phyloP scores from a whole-genome alignment of 2,329 filamentous ascomycete species.

The Hypoxylon sp. region DNA sequence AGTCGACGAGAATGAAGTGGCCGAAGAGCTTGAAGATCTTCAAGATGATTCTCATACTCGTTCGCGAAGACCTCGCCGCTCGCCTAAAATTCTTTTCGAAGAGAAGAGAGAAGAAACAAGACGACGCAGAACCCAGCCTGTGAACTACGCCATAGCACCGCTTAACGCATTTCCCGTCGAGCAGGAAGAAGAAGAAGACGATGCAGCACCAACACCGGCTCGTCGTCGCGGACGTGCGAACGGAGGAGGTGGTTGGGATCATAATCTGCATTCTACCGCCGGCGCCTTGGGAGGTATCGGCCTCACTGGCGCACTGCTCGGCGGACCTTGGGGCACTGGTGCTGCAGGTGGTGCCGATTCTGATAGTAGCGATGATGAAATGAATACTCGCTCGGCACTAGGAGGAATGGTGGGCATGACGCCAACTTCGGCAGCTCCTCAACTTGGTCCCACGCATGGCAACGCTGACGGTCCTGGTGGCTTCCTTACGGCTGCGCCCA shows the following conservation, averaged over 20 bases:
- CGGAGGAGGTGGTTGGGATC: constrained; percentile 76
- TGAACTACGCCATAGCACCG: constrained; percentile 89
- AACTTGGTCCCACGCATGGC: constrained; percentile 59
- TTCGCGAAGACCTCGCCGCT: constrained; percentile 65
- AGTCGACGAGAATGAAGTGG: constrained; percentile 75
- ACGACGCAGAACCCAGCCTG: constrained; percentile 73
- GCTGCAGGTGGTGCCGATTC: constrained; percentile 83
- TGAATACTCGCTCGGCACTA: constrained; percentile 72
- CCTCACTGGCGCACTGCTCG: constrained; percentile 79
- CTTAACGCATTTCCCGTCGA: constrained; percentile 78
- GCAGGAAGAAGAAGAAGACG: constrained; percentile 83
- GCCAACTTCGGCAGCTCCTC: constrained; percentile 66
- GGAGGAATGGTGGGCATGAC: constrained; percentile 75
- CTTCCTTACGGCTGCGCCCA: constrained; percentile 71
- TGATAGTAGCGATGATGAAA: constrained; percentile 97
- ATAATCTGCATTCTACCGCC: constrained; percentile 88
- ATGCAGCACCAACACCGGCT: constrained; percentile 76
- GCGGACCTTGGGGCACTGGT: constrained; percentile 80
- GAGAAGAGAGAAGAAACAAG: constrained; percentile 66
- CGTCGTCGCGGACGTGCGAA: constrained; percentile 76
- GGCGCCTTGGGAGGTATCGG: constrained; percentile 93
- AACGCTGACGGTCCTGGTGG: constrained; percentile 60
- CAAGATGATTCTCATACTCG: constrained; percentile 60
- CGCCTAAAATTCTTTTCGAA: constrained; percentile 73
- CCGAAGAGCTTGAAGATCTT: constrained; percentile 76